A percentile compares a stretch with the other conserved stretches of the same genome.
phyloP scores from a whole-genome alignment of 1,284 basidiomycete genomes.

The Mycosarcoma maydis region DNA sequence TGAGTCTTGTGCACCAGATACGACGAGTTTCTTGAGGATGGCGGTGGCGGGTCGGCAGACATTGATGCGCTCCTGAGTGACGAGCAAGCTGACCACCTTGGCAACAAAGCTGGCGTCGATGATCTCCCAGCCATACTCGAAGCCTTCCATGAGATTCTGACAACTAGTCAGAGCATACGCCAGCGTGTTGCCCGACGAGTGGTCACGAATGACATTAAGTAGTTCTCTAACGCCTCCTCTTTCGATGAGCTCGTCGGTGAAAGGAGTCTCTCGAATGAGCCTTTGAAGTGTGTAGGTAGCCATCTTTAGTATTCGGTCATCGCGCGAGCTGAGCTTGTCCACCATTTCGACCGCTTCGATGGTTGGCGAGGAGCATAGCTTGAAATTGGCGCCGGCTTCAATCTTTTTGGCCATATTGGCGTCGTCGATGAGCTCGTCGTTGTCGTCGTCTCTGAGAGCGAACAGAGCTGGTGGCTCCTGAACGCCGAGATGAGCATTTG shows the following conservation, averaged over 20 bases:
- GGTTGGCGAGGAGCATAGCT: conserved; percentile 79
- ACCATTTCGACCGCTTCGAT: conserved; percentile 83
- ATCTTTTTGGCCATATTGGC: conserved; percentile 61
- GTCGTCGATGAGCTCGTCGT: conserved; percentile 88
- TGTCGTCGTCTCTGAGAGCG: conserved; percentile 82
- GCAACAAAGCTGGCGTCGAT: conserved; percentile 79
- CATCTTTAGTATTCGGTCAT: conserved; percentile 74
- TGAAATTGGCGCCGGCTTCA: conserved; percentile 57
- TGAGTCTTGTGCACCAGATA: conserved; percentile 51
- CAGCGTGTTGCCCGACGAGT: conserved; percentile 81
- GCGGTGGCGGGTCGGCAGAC: conserved; percentile 96
- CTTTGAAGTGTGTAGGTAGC: conserved; percentile 84
- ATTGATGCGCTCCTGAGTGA: conserved; percentile 72
- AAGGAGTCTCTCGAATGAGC: conserved; percentile 88
- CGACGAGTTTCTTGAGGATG: conserved; percentile 84
- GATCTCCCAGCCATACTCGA: conserved; percentile 73
- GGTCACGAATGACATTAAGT: conserved; percentile 42
- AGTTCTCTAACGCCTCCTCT: conserved; percentile 73
- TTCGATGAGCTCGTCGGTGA: conserved; percentile 83
- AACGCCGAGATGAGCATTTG: conserved; percentile 75
- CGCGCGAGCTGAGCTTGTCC: conserved; percentile 75
- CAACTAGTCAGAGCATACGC: conserved; percentile 84
- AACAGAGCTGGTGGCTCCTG: conserved; percentile 82
- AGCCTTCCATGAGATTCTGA: conserved; percentile 74
- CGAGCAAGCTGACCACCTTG: conserved; percentile 81